Conservation (phyloP, 768 basidiomycete species). For the Russula earlei region DNA sequence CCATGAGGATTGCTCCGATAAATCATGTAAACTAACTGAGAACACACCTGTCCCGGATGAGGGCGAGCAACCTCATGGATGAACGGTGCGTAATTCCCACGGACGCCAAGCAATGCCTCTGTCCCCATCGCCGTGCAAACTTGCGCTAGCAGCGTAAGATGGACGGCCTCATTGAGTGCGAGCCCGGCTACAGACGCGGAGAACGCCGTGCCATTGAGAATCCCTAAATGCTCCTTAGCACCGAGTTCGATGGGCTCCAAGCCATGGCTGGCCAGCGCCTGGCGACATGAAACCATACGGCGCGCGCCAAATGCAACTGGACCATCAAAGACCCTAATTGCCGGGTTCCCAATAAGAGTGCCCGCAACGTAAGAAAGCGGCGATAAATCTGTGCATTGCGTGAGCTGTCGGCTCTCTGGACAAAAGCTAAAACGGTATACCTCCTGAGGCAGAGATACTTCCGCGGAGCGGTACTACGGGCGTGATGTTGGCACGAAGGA, state of each 20-base stretch:
- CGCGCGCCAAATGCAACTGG: conserved; percentile 39
- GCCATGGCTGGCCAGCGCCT: conserved; percentile 50
- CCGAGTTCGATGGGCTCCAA: conserved; percentile 57
- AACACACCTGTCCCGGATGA: conserved; percentile 66
- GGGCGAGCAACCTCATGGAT: conserved; percentile 68
- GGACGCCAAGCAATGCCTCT: conserved; percentile 70
- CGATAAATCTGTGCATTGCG: conserved; percentile 12
- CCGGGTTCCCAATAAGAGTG: conserved; percentile 68
- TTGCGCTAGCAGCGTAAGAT: conserved; percentile 56
- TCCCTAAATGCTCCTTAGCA: conserved; percentile 72
- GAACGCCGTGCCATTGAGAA: conserved; percentile 81
- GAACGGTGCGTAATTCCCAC: conserved; percentile 67
- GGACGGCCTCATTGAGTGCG: conserved; percentile 62
- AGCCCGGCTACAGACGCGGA: conserved; percentile 71
- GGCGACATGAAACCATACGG: conserved; percentile 41
- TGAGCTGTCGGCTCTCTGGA: conserved; percentile 5
- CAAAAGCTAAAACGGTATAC: conserved; percentile 30
- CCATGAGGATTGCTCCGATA: not conserved
- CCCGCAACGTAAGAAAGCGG: conserved; percentile 40
- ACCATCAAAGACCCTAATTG: conserved; percentile 61
- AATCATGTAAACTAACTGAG: not conserved
- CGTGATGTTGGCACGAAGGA: conserved; percentile 63
- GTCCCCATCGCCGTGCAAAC: conserved; percentile 76
- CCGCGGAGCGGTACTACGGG: conserved; percentile 77
- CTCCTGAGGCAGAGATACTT: conserved; percentile 77